Conservation (phyloP, 2,329 filamentous ascomycete species). For the Camptophora hylomeconis region DNA sequence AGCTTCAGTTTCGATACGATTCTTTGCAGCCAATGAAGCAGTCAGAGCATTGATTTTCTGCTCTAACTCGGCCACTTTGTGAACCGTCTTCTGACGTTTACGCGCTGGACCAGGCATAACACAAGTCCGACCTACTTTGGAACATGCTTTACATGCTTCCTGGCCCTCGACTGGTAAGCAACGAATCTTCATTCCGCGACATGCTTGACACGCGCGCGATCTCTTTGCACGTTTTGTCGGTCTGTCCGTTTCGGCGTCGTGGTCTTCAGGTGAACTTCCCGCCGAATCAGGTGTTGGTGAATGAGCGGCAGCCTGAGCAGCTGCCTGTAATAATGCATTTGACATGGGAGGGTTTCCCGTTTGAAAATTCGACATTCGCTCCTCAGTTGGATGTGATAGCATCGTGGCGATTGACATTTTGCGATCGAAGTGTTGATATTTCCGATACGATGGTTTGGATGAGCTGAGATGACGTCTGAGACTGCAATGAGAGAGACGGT, state of each 20-base stretch:
- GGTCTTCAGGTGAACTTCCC: slow-evolving; percentile 8
- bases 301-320: no score
- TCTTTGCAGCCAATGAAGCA: slow-evolving; percentile 55
- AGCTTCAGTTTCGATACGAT: slow-evolving; percentile 14
- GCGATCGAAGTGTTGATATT: no score
- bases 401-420: no score
- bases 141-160: slow-evolving; percentile 55
- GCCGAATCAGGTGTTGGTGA: no score
- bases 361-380: no score
- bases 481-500: no score
- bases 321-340: no score
- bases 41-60: slow-evolving; percentile 84
- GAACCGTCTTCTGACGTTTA: slow-evolving; percentile 82
- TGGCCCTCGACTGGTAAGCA: slow-evolving; percentile 17
- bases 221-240: slow-evolving; percentile 14
- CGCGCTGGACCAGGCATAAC: slow-evolving; percentile 60
- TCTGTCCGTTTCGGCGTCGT: slow-evolving; percentile 7
- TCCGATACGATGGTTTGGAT: no score
- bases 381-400: no score
- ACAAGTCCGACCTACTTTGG: slow-evolving; percentile 65
- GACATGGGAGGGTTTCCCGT: no score
- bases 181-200: slow-evolving; percentile 17
- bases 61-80: slow-evolving; percentile 79
- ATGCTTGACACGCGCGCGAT: slow-evolving; percentile 15
- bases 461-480: no score